Evolutionary conservation across 805 yeast genomes (phyloP).

Genomic region (Candida maris): DNA sequence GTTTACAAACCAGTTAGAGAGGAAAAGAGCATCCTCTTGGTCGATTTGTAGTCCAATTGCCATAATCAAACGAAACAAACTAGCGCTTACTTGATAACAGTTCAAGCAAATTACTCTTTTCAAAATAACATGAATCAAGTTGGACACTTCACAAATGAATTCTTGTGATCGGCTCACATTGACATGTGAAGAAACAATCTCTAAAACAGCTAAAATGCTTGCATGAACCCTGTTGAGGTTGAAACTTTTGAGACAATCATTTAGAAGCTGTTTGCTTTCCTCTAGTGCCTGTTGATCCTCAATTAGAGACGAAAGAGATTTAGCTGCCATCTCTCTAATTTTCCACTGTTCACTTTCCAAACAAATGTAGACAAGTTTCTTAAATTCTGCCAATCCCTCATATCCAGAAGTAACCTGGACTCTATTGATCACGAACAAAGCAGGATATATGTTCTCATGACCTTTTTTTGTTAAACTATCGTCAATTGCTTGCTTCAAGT

Average conservation of each 20-base stretch:
- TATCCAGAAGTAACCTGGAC: constrained; percentile 59
- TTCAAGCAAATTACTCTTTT: constrained; percentile 12
- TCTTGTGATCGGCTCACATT: constrained; percentile 25
- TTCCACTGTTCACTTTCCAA: constrained; percentile 67
- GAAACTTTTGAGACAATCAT: neutral
- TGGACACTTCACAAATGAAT: constrained; percentile 24
- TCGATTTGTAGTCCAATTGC: constrained; percentile 4
- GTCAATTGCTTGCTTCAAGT: constrained; percentile 33
- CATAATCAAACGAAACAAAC: constrained; percentile 19
- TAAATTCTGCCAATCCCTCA: constrained; percentile 50
- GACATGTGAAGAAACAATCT: constrained; percentile 24
- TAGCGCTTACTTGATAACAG: constrained; percentile 21
- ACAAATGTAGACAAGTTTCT: constrained; percentile 43
- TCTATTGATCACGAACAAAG: constrained; percentile 66
- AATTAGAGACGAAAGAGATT: constrained; percentile 54
- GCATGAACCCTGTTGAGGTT: constrained; percentile 60
- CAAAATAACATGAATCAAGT: constrained; percentile 24
- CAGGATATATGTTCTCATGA: constrained; percentile 68
- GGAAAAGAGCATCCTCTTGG: constrained; percentile 9
- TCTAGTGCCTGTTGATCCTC: constrained; percentile 28
- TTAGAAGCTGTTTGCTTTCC: constrained; percentile 25
- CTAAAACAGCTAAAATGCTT: constrained; percentile 44
- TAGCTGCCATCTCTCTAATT: constrained; percentile 82
- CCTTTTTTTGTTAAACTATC: constrained; percentile 25
- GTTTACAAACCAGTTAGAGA: constrained; percentile 36